Conservation (phyloP, 164 flowering plant genomes). For the Piper betle region DNA sequence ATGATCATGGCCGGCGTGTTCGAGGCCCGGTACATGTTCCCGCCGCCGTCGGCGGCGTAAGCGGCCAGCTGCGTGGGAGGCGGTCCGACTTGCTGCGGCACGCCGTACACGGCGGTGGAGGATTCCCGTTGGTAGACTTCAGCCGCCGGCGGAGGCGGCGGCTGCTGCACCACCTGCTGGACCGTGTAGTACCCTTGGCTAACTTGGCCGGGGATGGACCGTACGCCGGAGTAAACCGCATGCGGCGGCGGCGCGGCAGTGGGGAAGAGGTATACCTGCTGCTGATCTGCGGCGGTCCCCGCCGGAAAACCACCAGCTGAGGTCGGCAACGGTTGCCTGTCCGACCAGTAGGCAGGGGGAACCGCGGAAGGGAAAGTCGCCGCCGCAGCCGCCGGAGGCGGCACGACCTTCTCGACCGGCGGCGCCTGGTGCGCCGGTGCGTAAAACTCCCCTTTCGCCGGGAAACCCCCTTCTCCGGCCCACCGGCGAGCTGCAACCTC, state of each 20-base stretch:
- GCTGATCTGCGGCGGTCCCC: conserved; percentile 25
- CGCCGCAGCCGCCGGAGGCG: conserved; percentile 3
- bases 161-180: conserved; percentile 31
- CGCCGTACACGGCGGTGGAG: conserved; percentile 19
- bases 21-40: conserved; percentile 6
- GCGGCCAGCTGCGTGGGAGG: conserved; percentile 2
- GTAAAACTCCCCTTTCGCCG: conserved; percentile 29
- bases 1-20: neutral
- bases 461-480: conserved; percentile 19
- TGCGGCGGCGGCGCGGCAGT: conserved; percentile 1
- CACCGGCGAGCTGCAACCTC: conserved; percentile 27
- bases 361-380: conserved; percentile 7
- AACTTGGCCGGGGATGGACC: conserved; percentile 27
- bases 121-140: conserved; percentile 23
- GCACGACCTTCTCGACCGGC: conserved; percentile 22
- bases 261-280: conserved; percentile 21
- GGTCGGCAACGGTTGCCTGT: conserved; percentile 13
- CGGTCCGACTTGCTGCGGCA: conserved; percentile 10
- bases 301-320: conserved; percentile 12
- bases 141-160: conserved; percentile 4
- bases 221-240: conserved; percentile 4
- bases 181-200: conserved; percentile 45
- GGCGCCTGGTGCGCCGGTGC: conserved; percentile 5
- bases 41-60: conserved; percentile 1
- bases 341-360: conserved; percentile 25